Evolutionary conservation across 805 yeast species (phyloP), one percentile per base, ranked within the genome.

Genomic region (Ogataea nitratoaversa): DNA sequence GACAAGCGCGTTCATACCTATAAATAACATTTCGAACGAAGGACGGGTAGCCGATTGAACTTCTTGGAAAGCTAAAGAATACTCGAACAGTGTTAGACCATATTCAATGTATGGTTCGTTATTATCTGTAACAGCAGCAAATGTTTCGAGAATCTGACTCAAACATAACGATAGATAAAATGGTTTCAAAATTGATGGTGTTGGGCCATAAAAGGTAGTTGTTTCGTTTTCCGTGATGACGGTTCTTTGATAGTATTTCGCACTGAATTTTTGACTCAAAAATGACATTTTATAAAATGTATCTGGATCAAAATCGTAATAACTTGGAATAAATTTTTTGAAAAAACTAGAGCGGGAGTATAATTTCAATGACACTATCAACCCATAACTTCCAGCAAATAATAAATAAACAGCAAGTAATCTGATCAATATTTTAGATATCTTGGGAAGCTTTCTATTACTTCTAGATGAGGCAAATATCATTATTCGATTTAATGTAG

Each of bases 51-150:
- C 62, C 32, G 70, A 67, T 56, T 73, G 83, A 42, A 74, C 79
- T 50, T 84, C 93, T 52, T 84, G 90, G 54, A 82, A 82, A 11
- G 87, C 85, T 13, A 83, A 57, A 4, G 91, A 82, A 51, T 79
- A 82, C 57, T 85, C 93, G 60, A 84, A 83, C 27, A 84, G 62
- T 0, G 93, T 80, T 47, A 84, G 65, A 0, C 87, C 87, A 13
- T 81, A 73, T 41, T 82, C 90, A 17, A 76, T 71, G 40, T 71
- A 68, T 7, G 87, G 84, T 19, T 64, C 59, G 32, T 66, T 66
- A 8, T 84, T 85, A 40, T 72, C 69, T 8, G 78, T 68, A 20
- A 74, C 76, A 3, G 83, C 68, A 8, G 78, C 66, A 50, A 83
- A 79, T 0, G 87, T 78, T 59, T 85, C 91, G 13, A 78, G 58